These are phyloP conservation scores for Moesziomyces sp. DNA, from an alignment of 1,284 basidiomycete genomes.

Conservation along the genomic window DNA sequence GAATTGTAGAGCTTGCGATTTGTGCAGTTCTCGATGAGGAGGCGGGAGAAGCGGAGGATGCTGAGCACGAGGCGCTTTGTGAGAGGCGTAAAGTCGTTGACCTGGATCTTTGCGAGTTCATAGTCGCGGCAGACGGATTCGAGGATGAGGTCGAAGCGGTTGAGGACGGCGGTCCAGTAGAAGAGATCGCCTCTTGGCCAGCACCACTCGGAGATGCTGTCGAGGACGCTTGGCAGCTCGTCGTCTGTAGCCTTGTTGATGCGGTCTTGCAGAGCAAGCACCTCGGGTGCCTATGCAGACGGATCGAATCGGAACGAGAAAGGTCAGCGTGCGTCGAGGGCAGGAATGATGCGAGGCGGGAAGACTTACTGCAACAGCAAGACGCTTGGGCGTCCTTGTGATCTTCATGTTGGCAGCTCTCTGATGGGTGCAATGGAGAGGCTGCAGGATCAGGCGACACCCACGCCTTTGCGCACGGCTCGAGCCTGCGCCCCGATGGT, in stretches of 20 bases:
- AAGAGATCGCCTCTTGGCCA: constrained; percentile 97
- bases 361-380: constrained; percentile 59
- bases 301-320: background rate
- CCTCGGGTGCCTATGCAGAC: constrained; percentile 46
- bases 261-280: constrained; percentile 51
- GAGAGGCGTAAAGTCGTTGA: constrained; percentile 79
- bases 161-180: constrained; percentile 93
- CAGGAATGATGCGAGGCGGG: background rate
- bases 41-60: constrained; percentile 85
- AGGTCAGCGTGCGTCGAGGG: background rate
- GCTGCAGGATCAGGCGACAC: background rate
- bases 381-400: constrained; percentile 65
- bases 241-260: constrained; percentile 56
- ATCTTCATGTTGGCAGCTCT: constrained; percentile 58
- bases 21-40: constrained; percentile 96
- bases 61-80: constrained; percentile 81
- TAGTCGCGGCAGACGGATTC: constrained; percentile 85
- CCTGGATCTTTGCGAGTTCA: constrained; percentile 70
- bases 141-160: constrained; percentile 91
- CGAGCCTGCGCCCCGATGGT: background rate
- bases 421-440: background rate
- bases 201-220: constrained; percentile 75
- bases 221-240: constrained; percentile 59
- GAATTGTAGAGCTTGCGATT: constrained; percentile 96
- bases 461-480: background rate